Conservation (phyloP, 2,329 filamentous ascomycete species). For the Cryphonectria radicalis region DNA sequence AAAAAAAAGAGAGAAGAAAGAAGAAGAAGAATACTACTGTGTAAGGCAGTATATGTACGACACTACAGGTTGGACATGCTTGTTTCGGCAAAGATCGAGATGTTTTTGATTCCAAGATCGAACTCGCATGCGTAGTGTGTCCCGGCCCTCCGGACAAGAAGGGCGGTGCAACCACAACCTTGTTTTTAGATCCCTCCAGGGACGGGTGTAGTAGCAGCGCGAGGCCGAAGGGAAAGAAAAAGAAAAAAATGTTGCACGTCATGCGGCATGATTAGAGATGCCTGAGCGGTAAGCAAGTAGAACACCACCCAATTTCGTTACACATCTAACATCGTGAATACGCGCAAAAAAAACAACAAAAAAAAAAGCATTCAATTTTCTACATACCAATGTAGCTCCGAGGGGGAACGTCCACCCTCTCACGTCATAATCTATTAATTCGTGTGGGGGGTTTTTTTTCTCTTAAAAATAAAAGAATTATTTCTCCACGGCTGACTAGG, state of each 20-base stretch:
- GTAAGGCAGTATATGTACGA: background rate
- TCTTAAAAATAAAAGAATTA: no score
- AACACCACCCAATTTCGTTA: background rate
- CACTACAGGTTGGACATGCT: slow-evolving; percentile 2
- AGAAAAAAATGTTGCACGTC: background rate
- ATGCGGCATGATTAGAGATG: background rate
- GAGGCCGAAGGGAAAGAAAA: background rate
- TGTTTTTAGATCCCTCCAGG: background rate
- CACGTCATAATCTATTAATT: background rate
- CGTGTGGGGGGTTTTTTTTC: no score
- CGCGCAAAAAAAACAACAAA: no score
- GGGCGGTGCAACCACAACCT: background rate
- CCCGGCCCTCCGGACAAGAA: background rate
- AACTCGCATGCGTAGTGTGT: background rate
- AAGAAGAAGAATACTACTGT: no score
- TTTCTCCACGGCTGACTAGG: background rate
- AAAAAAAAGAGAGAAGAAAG: no score
- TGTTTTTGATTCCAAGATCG: background rate
- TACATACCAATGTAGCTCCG: background rate
- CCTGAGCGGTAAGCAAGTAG: background rate
- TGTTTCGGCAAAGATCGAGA: background rate
- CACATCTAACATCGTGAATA: no score
- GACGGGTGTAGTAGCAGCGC: background rate
- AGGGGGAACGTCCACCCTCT: background rate
- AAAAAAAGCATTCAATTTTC: background rate